Percentiles rank a stretch among this genome's conserved stretches.
These are phyloP conservation scores for Wickerhamomyces bovis DNA, from an alignment of 805 yeast genomes.

Conservation along the genomic window DNA sequence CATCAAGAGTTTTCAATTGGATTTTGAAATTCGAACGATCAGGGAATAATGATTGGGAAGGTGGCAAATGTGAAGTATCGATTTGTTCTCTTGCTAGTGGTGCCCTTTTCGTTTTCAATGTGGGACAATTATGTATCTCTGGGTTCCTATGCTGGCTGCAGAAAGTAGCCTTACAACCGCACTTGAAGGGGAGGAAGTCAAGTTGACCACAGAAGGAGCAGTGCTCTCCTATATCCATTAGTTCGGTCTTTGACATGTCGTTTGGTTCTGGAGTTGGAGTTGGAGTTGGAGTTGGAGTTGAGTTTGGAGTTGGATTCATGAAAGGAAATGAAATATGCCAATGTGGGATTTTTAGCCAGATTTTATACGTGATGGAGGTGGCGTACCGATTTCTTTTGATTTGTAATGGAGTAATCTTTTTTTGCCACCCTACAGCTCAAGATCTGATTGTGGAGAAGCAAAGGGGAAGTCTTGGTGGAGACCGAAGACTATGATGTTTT, in stretches of 20 bases:
- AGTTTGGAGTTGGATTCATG: no score
- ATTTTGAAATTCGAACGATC: slow-evolving; percentile 19
- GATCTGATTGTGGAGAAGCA: no score
- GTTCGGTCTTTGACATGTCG: slow-evolving; percentile 21
- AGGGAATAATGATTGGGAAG: slow-evolving; percentile 20
- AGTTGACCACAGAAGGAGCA: slow-evolving; percentile 26
- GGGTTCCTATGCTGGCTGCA: slow-evolving; percentile 21
- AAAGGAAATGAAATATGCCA: background rate
- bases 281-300: no score
- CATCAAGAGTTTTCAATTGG: slow-evolving; percentile 15
- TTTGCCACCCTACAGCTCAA: no score
- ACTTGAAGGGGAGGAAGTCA: slow-evolving; percentile 25
- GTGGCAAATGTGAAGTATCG: slow-evolving; percentile 19
- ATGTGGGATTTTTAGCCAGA: background rate
- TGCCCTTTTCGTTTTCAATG: background rate
- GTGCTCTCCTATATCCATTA: slow-evolving; percentile 27
- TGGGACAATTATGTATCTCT: slow-evolving; percentile 19
- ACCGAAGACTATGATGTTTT: no score
- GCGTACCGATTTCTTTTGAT: no score
- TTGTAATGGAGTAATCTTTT: no score
- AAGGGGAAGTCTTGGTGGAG: no score
- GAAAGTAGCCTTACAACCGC: slow-evolving; percentile 19
- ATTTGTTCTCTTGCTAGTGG: slow-evolving; percentile 4
- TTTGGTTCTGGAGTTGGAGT: background rate
- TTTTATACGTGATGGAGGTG: background rate